These are phyloP conservation scores for Hyaloscypha variabilis DNA, from an alignment of 495 filamentous ascomycete genomes.

Conservation along the genomic window DNA sequence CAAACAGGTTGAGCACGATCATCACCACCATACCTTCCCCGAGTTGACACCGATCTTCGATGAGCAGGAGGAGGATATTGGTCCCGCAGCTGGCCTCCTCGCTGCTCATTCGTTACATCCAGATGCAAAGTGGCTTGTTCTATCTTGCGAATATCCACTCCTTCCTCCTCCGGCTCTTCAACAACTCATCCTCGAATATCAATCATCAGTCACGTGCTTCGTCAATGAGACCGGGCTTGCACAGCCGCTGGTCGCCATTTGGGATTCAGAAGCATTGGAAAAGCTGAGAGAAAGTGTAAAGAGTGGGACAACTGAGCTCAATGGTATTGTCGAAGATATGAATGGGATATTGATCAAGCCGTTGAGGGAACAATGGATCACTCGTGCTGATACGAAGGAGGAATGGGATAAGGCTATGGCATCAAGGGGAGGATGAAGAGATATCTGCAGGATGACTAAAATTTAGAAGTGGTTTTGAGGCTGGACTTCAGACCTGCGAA, in stretches of 20 bases:
- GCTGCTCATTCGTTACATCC: constrained; percentile 30
- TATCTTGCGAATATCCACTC: constrained; percentile 34
- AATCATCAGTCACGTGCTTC: constrained; percentile 30
- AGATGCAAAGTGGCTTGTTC: constrained; percentile 30
- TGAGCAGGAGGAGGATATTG: constrained; percentile 25
- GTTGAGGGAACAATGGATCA: constrained; percentile 33
- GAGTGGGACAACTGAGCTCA: constrained; percentile 24
- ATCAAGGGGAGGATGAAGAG: too few species aligned
- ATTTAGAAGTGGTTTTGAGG: too few species aligned
- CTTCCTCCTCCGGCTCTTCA: constrained; percentile 27
- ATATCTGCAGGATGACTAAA: too few species aligned
- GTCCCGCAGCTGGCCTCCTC: constrained; percentile 31
- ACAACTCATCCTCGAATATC: constrained; percentile 23
- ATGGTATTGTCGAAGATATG: constrained; percentile 25
- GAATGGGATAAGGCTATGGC: constrained; percentile 29
- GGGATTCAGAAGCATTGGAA: constrained; percentile 24
- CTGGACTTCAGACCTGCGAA: too few species aligned
- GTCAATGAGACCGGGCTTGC: constrained; percentile 27
- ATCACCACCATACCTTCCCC: not conserved
- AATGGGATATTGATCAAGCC: constrained; percentile 25
- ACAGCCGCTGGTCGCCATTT: constrained; percentile 32
- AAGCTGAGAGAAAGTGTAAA: constrained; percentile 23
- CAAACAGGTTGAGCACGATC: not conserved
- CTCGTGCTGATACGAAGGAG: constrained; percentile 30
- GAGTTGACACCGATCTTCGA: constrained; percentile 18